Evolutionary conservation across 129 eudicot species (phyloP).

Genomic region (Apium graveolens): DNA sequence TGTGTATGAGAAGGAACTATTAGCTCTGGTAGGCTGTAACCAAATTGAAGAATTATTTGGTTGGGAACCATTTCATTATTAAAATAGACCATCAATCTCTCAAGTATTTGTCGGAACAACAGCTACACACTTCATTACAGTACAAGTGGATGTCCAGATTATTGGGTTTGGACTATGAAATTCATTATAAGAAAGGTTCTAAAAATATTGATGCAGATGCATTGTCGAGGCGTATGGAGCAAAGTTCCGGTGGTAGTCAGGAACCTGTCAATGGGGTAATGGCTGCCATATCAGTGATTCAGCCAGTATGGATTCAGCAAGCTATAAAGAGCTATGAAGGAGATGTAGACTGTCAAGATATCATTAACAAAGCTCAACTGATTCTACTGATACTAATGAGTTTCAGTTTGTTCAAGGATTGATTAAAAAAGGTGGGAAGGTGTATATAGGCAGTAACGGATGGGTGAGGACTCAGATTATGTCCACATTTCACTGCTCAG

Average conservation of each 20-base stretch:
- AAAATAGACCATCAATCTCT: not conserved
- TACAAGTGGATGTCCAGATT: not conserved
- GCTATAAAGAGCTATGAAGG: too few relatives aligned
- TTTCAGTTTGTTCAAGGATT: too few relatives aligned
- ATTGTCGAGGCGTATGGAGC: not conserved
- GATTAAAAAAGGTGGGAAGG: not conserved
- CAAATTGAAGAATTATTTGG: too few relatives aligned
- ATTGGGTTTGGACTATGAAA: not conserved
- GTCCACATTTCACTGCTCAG: not conserved
- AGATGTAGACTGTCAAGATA: too few relatives aligned
- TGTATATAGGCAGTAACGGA: not conserved
- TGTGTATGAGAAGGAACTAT: too few relatives aligned
- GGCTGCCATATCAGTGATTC: too few relatives aligned
- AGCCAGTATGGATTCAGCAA: not conserved
- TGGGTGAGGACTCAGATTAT: not conserved
- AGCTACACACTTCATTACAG: not conserved
- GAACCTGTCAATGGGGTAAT: too few relatives aligned
- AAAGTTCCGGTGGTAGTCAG: too few relatives aligned
- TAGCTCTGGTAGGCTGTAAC: too few relatives aligned
- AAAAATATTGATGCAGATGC: not conserved
- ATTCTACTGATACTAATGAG: too few relatives aligned
- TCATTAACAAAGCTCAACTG: too few relatives aligned
- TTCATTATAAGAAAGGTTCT: not conserved
- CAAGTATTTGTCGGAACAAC: not conserved
- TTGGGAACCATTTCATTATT: not conserved